These are phyloP conservation scores for Leccinum rimulosum DNA, from an alignment of 768 basidiomycete species.

Conservation along the genomic window DNA sequence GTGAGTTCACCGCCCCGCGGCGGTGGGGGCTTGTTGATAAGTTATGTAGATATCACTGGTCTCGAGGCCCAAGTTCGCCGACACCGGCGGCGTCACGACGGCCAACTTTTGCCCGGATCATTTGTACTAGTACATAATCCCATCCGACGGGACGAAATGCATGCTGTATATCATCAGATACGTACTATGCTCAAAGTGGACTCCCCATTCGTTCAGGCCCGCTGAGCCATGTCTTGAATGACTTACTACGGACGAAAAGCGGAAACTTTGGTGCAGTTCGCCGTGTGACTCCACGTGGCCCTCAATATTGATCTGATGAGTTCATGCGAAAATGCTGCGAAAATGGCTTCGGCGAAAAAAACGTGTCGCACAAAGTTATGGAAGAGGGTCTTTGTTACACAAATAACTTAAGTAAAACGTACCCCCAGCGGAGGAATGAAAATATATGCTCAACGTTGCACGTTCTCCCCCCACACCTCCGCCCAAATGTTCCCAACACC, in stretches of 20 bases:
- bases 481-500: background rate
- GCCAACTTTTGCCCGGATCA: background rate
- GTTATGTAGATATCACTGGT: background rate
- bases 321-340: background rate
- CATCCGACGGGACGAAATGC: background rate
- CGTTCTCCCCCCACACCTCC: background rate
- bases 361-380: conserved; percentile 6
- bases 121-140: no score
- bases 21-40: background rate
- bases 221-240: background rate
- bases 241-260: background rate
- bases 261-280: background rate
- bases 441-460: background rate
- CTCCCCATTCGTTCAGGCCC: background rate
- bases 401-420: background rate
- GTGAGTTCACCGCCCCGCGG: background rate
- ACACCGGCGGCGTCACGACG: background rate
- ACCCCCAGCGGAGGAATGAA: background rate
- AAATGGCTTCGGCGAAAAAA: background rate
- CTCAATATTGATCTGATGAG: background rate
- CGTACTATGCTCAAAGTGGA: background rate
- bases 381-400: background rate
- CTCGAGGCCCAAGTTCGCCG: background rate
- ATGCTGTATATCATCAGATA: background rate
- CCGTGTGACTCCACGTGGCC: background rate